Evolutionary conservation across 768 basidiomycete genomes (phyloP).

Genomic region (Gloeopeniophorella convolvens): DNA sequence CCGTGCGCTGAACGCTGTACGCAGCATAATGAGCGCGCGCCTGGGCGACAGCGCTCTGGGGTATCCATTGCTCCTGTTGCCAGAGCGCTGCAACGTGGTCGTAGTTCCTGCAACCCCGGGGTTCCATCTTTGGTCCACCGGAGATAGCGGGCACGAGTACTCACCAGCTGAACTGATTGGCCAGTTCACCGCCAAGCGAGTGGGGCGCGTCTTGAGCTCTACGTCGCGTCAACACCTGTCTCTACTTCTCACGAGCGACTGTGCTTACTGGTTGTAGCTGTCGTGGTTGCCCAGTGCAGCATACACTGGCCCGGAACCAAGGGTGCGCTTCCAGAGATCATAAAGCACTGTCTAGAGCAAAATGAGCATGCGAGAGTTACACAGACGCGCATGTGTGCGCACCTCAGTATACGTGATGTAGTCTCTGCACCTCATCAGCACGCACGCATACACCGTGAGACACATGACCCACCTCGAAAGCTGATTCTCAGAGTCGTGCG

Average conservation of each 20-base stretch:
- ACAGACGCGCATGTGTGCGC: neutral
- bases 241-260: neutral
- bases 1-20: constrained; percentile 60
- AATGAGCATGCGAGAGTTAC: neutral
- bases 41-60: constrained; percentile 43
- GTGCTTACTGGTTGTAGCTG: constrained; percentile 53
- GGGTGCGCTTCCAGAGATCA: constrained; percentile 54
- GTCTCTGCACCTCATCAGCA: constrained; percentile 32
- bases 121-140: neutral
- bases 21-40: constrained; percentile 67
- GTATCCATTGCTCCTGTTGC: constrained; percentile 66
- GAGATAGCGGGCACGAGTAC: constrained; percentile 6
- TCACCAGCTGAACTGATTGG: constrained; percentile 61
- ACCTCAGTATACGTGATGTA: constrained; percentile 63
- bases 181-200: constrained; percentile 47
- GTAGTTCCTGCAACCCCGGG: constrained; percentile 51
- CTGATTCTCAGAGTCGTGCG: constrained; percentile 64
- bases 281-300: constrained; percentile 76
- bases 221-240: neutral
- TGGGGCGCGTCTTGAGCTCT: constrained; percentile 59
- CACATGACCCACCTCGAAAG: constrained; percentile 43
- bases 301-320: constrained; percentile 68
- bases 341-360: constrained; percentile 49
- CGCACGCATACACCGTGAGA: neutral
- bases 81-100: constrained; percentile 67